Conservation (phyloP, 2,329 filamentous ascomycete species). For the Cladosporium cucumerinum region DNA sequence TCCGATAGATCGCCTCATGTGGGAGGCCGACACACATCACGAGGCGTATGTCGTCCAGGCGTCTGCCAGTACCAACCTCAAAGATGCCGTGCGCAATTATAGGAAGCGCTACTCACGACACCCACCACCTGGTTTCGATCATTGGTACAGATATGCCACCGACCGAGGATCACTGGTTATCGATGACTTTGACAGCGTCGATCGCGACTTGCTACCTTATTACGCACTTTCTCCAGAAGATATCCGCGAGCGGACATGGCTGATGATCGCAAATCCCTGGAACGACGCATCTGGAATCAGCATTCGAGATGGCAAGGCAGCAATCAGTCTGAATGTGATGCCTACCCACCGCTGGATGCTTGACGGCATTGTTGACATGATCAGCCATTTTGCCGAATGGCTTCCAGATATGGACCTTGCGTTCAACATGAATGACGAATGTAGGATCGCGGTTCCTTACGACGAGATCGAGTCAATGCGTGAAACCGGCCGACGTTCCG, state of each 20-base stretch:
- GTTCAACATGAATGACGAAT: constrained; percentile 61
- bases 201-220: constrained; percentile 56
- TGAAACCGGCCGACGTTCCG: constrained; percentile 27
- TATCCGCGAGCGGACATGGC: constrained; percentile 52
- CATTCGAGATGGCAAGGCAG: constrained; percentile 52
- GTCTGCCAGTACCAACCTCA: constrained; percentile 45
- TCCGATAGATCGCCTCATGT: constrained; percentile 55
- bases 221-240: constrained; percentile 50
- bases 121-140: constrained; percentile 59
- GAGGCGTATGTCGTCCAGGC: constrained; percentile 49
- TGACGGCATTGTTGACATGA: constrained; percentile 52
- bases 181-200: constrained; percentile 60
- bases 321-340: constrained; percentile 49
- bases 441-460: constrained; percentile 54
- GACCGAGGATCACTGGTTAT: constrained; percentile 52
- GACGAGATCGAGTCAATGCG: constrained; percentile 40
- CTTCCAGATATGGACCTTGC: constrained; percentile 63
- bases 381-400: constrained; percentile 51
- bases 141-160: constrained; percentile 57
- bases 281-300: constrained; percentile 56
- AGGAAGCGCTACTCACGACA: constrained; percentile 50
- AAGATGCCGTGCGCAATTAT: constrained; percentile 52
- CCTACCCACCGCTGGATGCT: constrained; percentile 59
- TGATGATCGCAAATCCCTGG: constrained; percentile 52
- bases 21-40: constrained; percentile 48